Base-by-base conservation (phyloP, 1,139 yeast species). In the Meyerozyma smithsonii region DNA sequence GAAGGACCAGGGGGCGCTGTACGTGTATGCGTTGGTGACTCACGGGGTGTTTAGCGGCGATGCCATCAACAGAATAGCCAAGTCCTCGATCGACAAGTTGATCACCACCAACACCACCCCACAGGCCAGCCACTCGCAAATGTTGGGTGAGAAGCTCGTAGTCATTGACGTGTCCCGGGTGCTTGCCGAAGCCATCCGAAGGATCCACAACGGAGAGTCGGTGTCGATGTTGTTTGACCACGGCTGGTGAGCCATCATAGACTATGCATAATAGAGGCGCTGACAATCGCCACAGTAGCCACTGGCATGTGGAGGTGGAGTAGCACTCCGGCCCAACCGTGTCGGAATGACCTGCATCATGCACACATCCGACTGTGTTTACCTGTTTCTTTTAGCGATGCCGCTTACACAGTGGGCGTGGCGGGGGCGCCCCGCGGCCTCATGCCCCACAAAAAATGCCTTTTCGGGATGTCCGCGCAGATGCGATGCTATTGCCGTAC, bases 131-230 rank as follows among this genome's bases (percentile, higher is more conserved):
- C 77, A 81, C 55, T 59, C 62, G 5, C 59, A 52, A n/a, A 64
- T 76, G n/a, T 79, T 87, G 41, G 72, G 73, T 5, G 79, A 77
- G 41, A 74, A 75, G 56, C 66, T 88, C 36, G 95, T 85, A 52
- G 90, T 90, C 7, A 69, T 92, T 54, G 98, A 94, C 55, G 92
- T 92, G 11, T 81, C 95, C 5, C 70, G 86, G 43, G 79, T 90
- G 14, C 83, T 92, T 55, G 96, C 95, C 12, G 99, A 92, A 60
- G 92, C 97, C 2, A 88, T 92, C 38, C 74, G 99, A 61, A 74
- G 99, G 60, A 90, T 92, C 36, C 96, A 92, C 62, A 92, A 92
- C 52, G 99, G 99, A 49, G 99, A 92, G 67, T 81, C 92, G 21
- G 96, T 92, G 16, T 84, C 95, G 15, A 84, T 89, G 87, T 71